phyloP scores from a whole-genome alignment of 108 stramenopile species.

The Pseudonitzschia multistriata region DNA sequence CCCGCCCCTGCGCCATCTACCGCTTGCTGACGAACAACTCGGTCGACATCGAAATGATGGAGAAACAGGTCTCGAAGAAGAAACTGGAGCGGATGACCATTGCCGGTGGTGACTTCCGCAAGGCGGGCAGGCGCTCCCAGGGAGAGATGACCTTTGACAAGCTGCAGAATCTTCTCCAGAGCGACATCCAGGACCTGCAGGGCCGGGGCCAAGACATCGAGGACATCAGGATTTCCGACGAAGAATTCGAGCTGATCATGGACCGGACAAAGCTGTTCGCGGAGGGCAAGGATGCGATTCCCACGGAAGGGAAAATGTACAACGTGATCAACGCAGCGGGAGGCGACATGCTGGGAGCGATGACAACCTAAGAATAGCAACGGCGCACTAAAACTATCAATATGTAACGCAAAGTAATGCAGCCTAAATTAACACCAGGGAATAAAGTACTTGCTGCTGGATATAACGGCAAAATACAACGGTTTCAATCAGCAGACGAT shows the following conservation, averaged over 20 bases:
- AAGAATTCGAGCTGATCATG: constrained; percentile 88
- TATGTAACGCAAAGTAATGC: too few relatives aligned
- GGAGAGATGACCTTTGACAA: constrained; percentile 78
- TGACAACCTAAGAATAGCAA: constrained; percentile 32
- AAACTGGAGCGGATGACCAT: constrained; percentile 96
- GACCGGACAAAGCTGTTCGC: constrained; percentile 79
- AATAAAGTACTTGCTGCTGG: too few relatives aligned
- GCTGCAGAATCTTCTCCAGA: constrained; percentile 70
- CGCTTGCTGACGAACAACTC: constrained; percentile 91
- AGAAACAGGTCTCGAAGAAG: constrained; percentile 92
- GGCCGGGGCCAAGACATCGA: constrained; percentile 69
- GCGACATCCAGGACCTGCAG: constrained; percentile 89
- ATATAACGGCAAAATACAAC: too few relatives aligned
- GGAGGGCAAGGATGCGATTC: constrained; percentile 61
- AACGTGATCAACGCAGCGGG: constrained; percentile 75
- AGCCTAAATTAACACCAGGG: too few relatives aligned
- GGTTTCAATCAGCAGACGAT: too few relatives aligned
- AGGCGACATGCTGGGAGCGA: constrained; percentile 67
- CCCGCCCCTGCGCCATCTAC: constrained; percentile 92
- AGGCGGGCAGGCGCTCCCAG: constrained; percentile 75
- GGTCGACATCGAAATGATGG: constrained; percentile 99
- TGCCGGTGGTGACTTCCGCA: constrained; percentile 93
- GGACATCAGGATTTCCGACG: constrained; percentile 77
- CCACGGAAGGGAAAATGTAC: constrained; percentile 90
- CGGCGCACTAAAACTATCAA: background rate